Conservation (phyloP, 139 green algal genomes). For the Volvox africanus region DNA sequence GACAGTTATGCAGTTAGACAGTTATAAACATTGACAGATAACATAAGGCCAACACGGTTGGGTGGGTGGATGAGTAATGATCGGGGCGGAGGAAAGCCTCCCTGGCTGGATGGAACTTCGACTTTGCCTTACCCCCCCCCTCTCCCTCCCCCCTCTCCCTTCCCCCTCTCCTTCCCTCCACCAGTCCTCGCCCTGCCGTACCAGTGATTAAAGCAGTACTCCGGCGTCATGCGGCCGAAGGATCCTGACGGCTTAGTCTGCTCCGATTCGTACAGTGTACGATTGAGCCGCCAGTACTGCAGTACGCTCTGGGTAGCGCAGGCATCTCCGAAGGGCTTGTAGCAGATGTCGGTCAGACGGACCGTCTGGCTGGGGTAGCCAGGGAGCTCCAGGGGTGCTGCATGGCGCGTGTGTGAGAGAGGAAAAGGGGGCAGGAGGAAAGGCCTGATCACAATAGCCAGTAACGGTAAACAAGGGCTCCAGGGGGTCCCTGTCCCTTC, state of each 20-base stretch:
- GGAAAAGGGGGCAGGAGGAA: not conserved
- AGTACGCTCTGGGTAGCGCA: constrained; percentile 88
- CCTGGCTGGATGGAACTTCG: too few relatives aligned
- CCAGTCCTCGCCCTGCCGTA: not conserved
- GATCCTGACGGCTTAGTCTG: constrained; percentile 52
- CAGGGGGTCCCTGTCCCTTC: too few relatives aligned
- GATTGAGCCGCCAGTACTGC: constrained; percentile 93
- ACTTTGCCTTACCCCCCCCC: too few relatives aligned
- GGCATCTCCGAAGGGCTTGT: constrained; percentile 83
- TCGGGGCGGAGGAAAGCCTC: too few relatives aligned
- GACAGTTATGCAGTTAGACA: not conserved
- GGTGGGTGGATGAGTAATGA: too few relatives aligned
- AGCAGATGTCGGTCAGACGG: constrained; percentile 83
- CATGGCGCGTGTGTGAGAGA: too few relatives aligned
- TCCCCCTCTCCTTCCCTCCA: not conserved
- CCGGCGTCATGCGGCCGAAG: constrained; percentile 57
- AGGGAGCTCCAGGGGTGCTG: not conserved
- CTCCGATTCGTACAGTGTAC: constrained; percentile 49
- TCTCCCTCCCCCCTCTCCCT: too few relatives aligned
- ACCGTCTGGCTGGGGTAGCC: constrained; percentile 35
- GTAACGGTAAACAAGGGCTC: too few relatives aligned
- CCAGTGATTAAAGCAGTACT: constrained; percentile 85
- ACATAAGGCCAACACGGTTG: too few relatives aligned
- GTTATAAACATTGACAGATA: too few relatives aligned
- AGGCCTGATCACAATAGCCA: too few relatives aligned